phyloP scores from a whole-genome alignment of 352 stramenopile species.

The Globisporangium radiosum region DNA sequence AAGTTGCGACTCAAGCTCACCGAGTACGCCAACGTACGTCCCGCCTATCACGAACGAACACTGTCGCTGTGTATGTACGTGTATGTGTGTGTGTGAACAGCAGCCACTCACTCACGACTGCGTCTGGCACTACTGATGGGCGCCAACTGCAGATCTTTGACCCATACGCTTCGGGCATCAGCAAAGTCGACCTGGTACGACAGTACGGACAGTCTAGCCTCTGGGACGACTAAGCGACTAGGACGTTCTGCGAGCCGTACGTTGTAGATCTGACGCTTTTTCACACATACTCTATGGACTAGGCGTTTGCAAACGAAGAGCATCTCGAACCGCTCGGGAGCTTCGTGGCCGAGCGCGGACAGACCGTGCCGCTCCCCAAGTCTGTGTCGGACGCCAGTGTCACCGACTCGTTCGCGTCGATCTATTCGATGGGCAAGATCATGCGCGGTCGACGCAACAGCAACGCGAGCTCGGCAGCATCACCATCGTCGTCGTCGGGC shows the following conservation, averaged over 20 bases:
- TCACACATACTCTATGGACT: neutral
- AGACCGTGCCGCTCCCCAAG: conserved; percentile 60
- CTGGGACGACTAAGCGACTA: too few relatives aligned
- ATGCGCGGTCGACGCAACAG: conserved; percentile 50
- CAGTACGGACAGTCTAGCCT: neutral
- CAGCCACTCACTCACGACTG: neutral
- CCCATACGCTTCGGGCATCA: conserved; percentile 63
- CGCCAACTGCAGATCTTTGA: conserved; percentile 60
- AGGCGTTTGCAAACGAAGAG: conserved; percentile 79
- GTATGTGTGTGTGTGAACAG: neutral
- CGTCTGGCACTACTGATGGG: neutral
- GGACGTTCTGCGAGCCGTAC: too few relatives aligned
- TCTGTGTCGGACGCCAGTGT: conserved; percentile 50
- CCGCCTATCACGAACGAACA: too few relatives aligned
- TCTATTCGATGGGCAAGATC: conserved; percentile 69
- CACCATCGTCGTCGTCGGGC: conserved; percentile 18
- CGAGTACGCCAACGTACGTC: conserved; percentile 50
- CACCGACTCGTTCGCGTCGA: conserved; percentile 38
- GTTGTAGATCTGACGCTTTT: too few relatives aligned
- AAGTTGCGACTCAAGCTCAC: conserved; percentile 61
- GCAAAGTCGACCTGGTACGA: conserved; percentile 57
- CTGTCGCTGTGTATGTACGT: conserved; percentile 19
- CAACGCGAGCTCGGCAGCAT: conserved; percentile 27
- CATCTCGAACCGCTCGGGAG: conserved; percentile 73
- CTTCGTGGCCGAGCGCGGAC: conserved; percentile 58